Conservation (phyloP, 306 rosid species). For the Trifolium pratense region DNA sequence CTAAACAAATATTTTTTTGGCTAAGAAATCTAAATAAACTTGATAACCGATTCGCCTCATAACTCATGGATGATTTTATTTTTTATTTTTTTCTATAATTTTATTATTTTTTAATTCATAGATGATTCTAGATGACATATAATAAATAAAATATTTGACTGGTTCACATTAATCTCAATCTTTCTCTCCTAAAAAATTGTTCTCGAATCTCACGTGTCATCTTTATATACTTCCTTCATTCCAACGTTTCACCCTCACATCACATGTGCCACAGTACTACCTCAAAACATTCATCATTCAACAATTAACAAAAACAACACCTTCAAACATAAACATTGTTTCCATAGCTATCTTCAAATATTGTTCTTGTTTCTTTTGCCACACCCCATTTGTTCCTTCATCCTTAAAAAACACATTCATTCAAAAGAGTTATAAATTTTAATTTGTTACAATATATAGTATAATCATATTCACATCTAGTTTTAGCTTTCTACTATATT, state of each 20-base stretch:
- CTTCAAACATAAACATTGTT: not conserved
- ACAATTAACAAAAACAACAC: not conserved
- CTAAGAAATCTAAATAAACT: not conserved
- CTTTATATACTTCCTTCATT: not conserved
- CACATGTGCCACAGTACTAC: not conserved
- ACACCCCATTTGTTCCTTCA: not conserved
- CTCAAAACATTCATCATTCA: not conserved
- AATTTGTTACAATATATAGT: too few species aligned
- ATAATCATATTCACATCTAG: not conserved
- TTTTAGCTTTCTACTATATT: constrained; percentile 37
- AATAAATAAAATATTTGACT: not conserved
- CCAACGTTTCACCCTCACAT: not conserved
- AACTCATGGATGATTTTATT: not conserved
- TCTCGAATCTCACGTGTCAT: not conserved
- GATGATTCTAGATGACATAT: not conserved
- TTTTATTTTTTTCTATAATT: too few species aligned
- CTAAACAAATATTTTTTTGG: not conserved
- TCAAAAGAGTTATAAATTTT: too few species aligned
- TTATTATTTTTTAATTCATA: too few species aligned
- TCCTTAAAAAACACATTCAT: not conserved
- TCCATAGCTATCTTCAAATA: not conserved
- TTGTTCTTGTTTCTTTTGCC: not conserved
- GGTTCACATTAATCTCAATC: not conserved
- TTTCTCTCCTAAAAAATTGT: not conserved
- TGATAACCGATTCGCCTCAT: not conserved